phyloP scores from a whole-genome alignment of 2,329 filamentous ascomycete species.

The Alternaria ventricosa region DNA sequence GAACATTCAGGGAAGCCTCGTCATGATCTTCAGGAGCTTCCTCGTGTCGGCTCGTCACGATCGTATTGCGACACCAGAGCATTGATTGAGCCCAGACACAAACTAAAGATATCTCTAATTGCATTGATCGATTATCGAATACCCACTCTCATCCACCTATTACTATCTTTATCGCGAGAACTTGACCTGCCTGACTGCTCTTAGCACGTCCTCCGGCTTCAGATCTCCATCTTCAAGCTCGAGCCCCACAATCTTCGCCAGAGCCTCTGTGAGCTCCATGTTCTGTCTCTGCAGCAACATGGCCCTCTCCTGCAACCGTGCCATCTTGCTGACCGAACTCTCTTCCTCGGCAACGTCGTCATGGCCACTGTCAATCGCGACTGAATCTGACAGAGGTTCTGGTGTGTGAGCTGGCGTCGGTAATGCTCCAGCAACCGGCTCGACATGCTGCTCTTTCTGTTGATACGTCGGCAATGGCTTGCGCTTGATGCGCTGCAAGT shows the following conservation, averaged over 20 bases:
- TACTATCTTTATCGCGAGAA: neutral
- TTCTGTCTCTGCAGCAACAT: slow-evolving; percentile 34
- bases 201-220: slow-evolving; percentile 25
- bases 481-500: slow-evolving; percentile 32
- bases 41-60: neutral
- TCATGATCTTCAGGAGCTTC: slow-evolving; percentile 5
- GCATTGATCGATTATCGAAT: neutral
- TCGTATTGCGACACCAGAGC: neutral
- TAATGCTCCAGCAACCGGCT: slow-evolving; percentile 13
- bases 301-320: slow-evolving; percentile 25
- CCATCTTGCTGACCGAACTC: slow-evolving; percentile 17
- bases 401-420: slow-evolving; percentile 25
- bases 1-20: neutral
- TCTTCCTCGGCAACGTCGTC: slow-evolving; percentile 17
- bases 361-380: slow-evolving; percentile 4
- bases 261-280: slow-evolving; percentile 30
- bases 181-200: slow-evolving; percentile 13
- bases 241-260: slow-evolving; percentile 36
- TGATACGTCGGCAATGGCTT: slow-evolving; percentile 18
- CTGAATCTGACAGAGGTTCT: slow-evolving; percentile 10
- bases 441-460: slow-evolving; percentile 10
- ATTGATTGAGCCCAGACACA: neutral
- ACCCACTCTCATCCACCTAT: neutral
- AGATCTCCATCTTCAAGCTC: slow-evolving; percentile 28
- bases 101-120: neutral